Conservation (phyloP, 352 stramenopile genomes). For the Pythium aphanidermatum region DNA sequence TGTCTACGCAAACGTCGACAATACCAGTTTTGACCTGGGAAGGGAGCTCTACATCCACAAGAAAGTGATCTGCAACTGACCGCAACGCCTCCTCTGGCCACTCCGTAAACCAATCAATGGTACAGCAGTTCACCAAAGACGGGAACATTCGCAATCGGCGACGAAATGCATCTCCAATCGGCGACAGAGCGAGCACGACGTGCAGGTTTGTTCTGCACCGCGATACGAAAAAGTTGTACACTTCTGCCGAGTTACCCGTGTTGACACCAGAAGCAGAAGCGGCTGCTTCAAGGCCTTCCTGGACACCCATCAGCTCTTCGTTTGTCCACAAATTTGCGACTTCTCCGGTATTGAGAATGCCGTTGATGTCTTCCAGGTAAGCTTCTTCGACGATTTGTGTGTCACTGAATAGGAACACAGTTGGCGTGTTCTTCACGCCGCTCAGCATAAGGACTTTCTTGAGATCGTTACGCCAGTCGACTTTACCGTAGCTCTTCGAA, state of each 20-base stretch:
- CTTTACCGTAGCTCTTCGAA: conserved; percentile 90
- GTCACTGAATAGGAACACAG: conserved; percentile 92
- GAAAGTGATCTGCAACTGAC: conserved; percentile 90
- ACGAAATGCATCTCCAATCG: conserved; percentile 92
- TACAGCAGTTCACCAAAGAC: conserved; percentile 95
- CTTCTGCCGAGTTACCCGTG: conserved; percentile 61
- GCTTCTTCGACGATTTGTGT: conserved; percentile 92
- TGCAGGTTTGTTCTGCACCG: conserved; percentile 92
- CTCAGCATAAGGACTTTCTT: conserved; percentile 84
- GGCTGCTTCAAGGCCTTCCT: conserved; percentile 61
- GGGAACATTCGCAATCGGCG: conserved; percentile 94
- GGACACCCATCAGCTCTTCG: conserved; percentile 85
- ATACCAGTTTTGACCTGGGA: conserved; percentile 75
- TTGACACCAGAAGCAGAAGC: conserved; percentile 61
- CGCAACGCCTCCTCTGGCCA: conserved; percentile 93
- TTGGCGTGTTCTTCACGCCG: conserved; percentile 78
- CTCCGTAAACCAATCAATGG: conserved; percentile 96
- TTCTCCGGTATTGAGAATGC: conserved; percentile 91
- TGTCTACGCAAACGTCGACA: conserved; percentile 93
- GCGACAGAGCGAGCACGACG: conserved; percentile 90
- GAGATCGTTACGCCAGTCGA: conserved; percentile 92
- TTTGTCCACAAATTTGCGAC: conserved; percentile 90
- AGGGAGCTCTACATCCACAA: conserved; percentile 86
- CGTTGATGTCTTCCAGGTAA: conserved; percentile 93
- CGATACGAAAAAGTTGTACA: conserved; percentile 90